phyloP scores from a whole-genome alignment of 2,329 filamentous ascomycete species.

The Hypoxylon sp. region DNA sequence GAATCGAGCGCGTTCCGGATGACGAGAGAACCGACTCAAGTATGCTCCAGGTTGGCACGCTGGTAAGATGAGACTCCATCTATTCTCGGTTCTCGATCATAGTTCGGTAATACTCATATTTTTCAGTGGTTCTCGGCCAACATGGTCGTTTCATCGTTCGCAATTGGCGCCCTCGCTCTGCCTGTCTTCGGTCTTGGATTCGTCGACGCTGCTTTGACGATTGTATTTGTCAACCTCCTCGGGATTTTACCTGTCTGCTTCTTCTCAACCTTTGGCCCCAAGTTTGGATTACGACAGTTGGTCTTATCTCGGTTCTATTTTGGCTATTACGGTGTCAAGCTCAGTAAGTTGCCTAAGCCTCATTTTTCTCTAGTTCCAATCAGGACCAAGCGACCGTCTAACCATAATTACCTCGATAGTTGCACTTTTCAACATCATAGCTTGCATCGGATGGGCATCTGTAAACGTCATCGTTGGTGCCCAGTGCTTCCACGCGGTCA shows the following conservation, averaged over 20 bases:
- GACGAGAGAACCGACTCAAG: conserved; percentile 75
- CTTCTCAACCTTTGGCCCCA: conserved; percentile 81
- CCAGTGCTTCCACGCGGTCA: conserved; percentile 80
- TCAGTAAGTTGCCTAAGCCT: conserved; percentile 61
- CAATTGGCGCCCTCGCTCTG: conserved; percentile 77
- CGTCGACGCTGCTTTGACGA: conserved; percentile 76
- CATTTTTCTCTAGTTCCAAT: background rate
- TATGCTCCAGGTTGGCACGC: conserved; percentile 75
- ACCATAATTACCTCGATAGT: conserved; percentile 56
- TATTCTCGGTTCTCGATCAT: background rate
- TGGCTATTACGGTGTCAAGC: conserved; percentile 76
- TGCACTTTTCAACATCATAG: conserved; percentile 76
- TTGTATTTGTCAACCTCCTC: conserved; percentile 80
- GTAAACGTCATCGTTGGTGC: conserved; percentile 85
- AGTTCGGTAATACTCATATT: conserved; percentile 3
- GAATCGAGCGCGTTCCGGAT: conserved; percentile 79
- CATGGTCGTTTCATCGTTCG: conserved; percentile 81
- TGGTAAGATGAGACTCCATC: conserved; percentile 63
- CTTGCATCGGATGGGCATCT: conserved; percentile 79
- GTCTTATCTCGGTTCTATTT: conserved; percentile 83
- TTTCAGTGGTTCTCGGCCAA: conserved; percentile 79
- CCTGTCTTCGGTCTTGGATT: conserved; percentile 78
- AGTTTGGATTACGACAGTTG: conserved; percentile 82
- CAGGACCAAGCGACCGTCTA: background rate
- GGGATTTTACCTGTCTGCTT: conserved; percentile 79